Percentiles rank a stretch among this genome's conserved stretches.
Evolutionary conservation across 129 eudicot species (phyloP).

Genomic region (Daucus carota): DH1_v3.0 NC_030385.2:28636001-28636500

Average conservation of each 20-base stretch:
- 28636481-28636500: neutral
- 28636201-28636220: conserved; percentile 3
- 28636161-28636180: conserved; percentile 43
- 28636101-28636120: neutral
- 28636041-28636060: neutral
- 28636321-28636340: neutral
- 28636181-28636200: conserved; percentile 35
- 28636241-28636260: neutral
- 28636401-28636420: conserved; percentile 10
- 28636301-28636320: conserved; percentile 9
- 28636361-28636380: conserved; percentile 21
- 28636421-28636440: neutral
- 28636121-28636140: neutral
- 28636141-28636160: neutral
- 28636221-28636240: neutral
- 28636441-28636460: neutral
- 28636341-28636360: conserved; percentile 14
- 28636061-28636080: neutral
- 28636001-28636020: neutral
- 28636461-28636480: neutral
- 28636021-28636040: neutral
- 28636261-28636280: neutral
- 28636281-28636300: conserved; percentile 6
- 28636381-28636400: conserved; percentile 20
- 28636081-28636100: neutral